phyloP scores from a whole-genome alignment of 345 rosid genomes.

The Psidium guajava region DNA sequence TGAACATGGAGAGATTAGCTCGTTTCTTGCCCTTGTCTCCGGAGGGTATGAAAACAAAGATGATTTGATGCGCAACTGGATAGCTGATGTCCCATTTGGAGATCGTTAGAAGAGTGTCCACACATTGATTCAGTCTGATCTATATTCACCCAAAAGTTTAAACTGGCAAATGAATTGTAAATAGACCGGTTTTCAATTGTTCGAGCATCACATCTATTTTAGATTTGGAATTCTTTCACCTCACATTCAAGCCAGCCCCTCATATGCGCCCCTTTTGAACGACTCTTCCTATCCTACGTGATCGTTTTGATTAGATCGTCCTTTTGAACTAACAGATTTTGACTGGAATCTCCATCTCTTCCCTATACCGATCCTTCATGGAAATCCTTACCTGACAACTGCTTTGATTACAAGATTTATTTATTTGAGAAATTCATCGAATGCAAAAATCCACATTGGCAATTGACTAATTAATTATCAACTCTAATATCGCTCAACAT shows the following conservation, averaged over 20 bases:
- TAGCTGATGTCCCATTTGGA: not conserved
- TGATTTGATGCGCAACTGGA: not conserved
- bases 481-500: not conserved
- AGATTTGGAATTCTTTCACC: not conserved
- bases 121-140: not conserved
- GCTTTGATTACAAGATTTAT: not conserved
- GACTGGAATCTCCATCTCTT: not conserved
- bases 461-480: not conserved
- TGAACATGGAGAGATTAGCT: not conserved
- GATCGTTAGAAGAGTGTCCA: not conserved
- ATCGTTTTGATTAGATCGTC: not conserved
- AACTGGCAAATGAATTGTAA: not conserved
- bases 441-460: not conserved
- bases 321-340: not conserved
- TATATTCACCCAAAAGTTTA: not conserved
- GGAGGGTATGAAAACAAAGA: not conserved
- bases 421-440: not conserved
- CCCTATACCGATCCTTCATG: not conserved
- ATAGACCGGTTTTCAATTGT: not conserved
- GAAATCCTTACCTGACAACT: not conserved
- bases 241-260: not conserved
- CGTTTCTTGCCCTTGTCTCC: not conserved
- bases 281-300: not conserved
- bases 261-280: not conserved
- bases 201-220: not conserved